Conservation (phyloP, 1,284 basidiomycete species). For the Moesziomyces globuligerus region DNA sequence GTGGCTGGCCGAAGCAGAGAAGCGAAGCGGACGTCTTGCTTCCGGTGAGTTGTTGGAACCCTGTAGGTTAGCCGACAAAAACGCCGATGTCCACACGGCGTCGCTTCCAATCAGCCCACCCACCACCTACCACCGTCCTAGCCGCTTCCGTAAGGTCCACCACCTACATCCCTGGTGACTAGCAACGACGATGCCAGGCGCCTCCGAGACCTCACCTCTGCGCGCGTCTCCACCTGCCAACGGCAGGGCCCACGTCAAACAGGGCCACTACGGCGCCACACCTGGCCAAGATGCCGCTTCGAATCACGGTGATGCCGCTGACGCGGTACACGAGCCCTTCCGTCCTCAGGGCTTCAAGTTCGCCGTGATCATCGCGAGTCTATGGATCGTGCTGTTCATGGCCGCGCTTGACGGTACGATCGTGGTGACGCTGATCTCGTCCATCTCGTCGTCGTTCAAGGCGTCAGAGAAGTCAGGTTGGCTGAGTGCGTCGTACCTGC, state of each 20-base stretch:
- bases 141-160: no score
- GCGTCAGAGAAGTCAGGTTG: conserved; percentile 62
- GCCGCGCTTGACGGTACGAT: conserved; percentile 64
- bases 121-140: no score
- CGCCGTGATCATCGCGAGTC: conserved; percentile 56
- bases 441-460: conserved; percentile 64
- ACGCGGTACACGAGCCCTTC: conserved; percentile 2
- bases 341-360: conserved; percentile 42
- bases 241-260: not conserved
- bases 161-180: not conserved
- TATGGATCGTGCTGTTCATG: conserved; percentile 64
- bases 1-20: conserved; percentile 1
- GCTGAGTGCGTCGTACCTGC: conserved; percentile 63
- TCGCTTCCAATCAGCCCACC: no score
- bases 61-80: not conserved
- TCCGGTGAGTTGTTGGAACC: conserved; percentile 11
- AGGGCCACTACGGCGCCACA: conserved; percentile 13
- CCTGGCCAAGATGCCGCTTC: not conserved
- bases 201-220: conserved; percentile 24
- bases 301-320: conserved; percentile 1
- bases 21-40: conserved; percentile 5
- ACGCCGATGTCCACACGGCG: conserved; percentile 6
- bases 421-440: conserved; percentile 61
- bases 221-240: not conserved
- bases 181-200: conserved; percentile 15